Percentiles rank a stretch among this genome's conserved stretches.
Evolutionary conservation across 2,329 filamentous ascomycete species (phyloP).

Genomic region (Trichophyton simii): DNA sequence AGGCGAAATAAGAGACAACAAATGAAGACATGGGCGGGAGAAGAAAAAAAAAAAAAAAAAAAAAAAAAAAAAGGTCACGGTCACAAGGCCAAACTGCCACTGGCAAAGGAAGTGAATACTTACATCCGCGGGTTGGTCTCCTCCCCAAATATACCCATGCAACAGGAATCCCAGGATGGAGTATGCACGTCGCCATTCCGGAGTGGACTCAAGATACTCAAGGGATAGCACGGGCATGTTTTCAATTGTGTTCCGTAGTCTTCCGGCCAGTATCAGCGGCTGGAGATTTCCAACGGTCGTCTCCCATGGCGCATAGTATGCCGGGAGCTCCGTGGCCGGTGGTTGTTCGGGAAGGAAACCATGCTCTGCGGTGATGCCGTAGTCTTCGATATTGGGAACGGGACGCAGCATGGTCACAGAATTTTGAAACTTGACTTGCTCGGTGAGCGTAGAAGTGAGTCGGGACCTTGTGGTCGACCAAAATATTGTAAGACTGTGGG

Average conservation of each 20-base stretch:
- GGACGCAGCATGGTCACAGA: slow-evolving; percentile 32
- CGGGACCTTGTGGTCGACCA: background rate
- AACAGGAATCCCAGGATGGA: slow-evolving; percentile 64
- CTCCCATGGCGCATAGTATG: slow-evolving; percentile 95
- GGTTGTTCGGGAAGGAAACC: slow-evolving; percentile 78
- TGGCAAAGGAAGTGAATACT: slow-evolving; percentile 5
- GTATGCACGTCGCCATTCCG: slow-evolving; percentile 86
- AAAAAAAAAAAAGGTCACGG: background rate
- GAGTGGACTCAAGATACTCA: slow-evolving; percentile 63
- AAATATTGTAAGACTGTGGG: background rate
- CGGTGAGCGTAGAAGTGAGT: background rate
- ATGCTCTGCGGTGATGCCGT: slow-evolving; percentile 52
- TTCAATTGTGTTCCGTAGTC: slow-evolving; percentile 68
- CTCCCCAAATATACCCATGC: slow-evolving; percentile 85
- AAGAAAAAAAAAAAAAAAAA: background rate
- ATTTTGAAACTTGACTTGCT: background rate
- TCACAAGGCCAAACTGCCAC: background rate
- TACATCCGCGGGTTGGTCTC: slow-evolving; percentile 60
- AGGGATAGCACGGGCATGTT: slow-evolving; percentile 73
- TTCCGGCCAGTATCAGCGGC: slow-evolving; percentile 69
- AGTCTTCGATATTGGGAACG: slow-evolving; percentile 51
- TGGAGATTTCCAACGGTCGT: slow-evolving; percentile 74
- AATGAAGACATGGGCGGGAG: too few relatives aligned
- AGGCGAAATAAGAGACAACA: background rate
- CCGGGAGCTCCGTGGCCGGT: slow-evolving; percentile 67